Percentiles rank a stretch among this genome's conserved stretches.
Evolutionary conservation across 2,329 filamentous ascomycete species (phyloP).

Genomic region (Laburnicola sp.): DNA sequence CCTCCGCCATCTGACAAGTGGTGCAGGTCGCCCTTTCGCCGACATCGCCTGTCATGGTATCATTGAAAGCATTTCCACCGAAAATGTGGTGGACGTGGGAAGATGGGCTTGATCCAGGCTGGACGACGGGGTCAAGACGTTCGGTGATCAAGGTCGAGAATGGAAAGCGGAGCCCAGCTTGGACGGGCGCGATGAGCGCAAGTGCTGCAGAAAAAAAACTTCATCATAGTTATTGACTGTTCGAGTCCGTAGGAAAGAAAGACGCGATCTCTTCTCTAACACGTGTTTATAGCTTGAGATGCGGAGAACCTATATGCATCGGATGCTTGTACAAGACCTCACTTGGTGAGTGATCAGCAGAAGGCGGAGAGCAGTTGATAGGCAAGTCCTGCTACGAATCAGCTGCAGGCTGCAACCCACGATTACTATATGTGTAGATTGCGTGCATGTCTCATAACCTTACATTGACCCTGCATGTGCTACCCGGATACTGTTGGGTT

Average conservation of each 20-base stretch:
- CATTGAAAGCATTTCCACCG: conserved; percentile 34
- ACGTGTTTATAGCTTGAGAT: not conserved
- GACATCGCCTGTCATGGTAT: conserved; percentile 29
- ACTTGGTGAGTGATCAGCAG: not conserved
- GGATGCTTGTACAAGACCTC: not conserved
- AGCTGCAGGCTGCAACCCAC: not conserved
- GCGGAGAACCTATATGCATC: not conserved
- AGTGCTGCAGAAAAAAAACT: conserved; percentile 26
- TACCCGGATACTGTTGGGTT: not conserved
- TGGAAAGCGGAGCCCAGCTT: conserved; percentile 33
- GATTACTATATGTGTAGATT: conserved; percentile 1
- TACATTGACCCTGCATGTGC: conserved; percentile 2
- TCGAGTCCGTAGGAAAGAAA: not conserved
- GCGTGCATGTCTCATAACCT: not conserved
- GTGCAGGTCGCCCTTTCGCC: conserved; percentile 28
- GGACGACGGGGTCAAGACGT: conserved; percentile 29
- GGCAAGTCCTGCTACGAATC: not conserved
- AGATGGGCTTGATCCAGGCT: conserved; percentile 26
- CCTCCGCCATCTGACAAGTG: conserved; percentile 31
- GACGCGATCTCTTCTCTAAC: not conserved
- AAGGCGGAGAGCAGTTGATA: not conserved
- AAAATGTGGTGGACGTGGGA: conserved; percentile 35
- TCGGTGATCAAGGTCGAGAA: conserved; percentile 33
- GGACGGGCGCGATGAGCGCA: conserved; percentile 20
- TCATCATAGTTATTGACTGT: conserved; percentile 21